Base-by-base conservation (phyloP, 495 filamentous ascomycete species). In the Podospora pseudoanserina region DNA sequence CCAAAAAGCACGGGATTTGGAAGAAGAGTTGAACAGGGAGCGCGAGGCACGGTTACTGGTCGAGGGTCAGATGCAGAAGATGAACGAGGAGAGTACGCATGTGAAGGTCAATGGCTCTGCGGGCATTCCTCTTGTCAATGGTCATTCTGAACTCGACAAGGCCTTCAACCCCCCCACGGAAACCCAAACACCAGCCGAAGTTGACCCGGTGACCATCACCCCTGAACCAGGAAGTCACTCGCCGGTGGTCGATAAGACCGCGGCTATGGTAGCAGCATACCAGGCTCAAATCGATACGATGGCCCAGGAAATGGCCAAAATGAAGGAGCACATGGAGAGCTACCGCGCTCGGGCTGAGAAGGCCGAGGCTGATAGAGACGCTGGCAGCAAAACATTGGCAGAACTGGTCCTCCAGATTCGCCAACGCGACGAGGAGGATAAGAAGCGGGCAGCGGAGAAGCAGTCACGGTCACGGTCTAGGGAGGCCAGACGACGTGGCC, bases 341-440 rank as follows among this genome's bases (percentile, higher is more conserved):
- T 97, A 92, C 79, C 89, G 89, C 70, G 79, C 85, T 18, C 87
- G 91, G 16, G 92, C 93, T 2, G 89, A 96, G 76, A 86, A 80
- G 60, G 93, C 94, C 3, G 93, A 97, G 74, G 81, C 84, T 20
- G 92, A 97, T 69, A 84, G 86, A 28, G 83, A 85, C 66, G 80
- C 84, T 53, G 84, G 87, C 61, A 87, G 89, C 63, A 89, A 89
- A 74, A 91, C 89, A 1, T 79, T 99, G 26, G 89, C 90, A 0
- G 92, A 97, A 75, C 94, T 97, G 93, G 89, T 97, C 18, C 87
- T 91, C 72, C 90, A 89, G 32, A 88, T 96, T 58, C 86, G 92
- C 60, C 82, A 82, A 70, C 89, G 89, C 66, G 89, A 92, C 44
- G 85, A 87, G 65, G 76, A 79, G 32, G 75, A 75, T 6, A 77